Conservation (phyloP, 2,329 filamentous ascomycete species). For the Penicillium crustosum region DNA sequence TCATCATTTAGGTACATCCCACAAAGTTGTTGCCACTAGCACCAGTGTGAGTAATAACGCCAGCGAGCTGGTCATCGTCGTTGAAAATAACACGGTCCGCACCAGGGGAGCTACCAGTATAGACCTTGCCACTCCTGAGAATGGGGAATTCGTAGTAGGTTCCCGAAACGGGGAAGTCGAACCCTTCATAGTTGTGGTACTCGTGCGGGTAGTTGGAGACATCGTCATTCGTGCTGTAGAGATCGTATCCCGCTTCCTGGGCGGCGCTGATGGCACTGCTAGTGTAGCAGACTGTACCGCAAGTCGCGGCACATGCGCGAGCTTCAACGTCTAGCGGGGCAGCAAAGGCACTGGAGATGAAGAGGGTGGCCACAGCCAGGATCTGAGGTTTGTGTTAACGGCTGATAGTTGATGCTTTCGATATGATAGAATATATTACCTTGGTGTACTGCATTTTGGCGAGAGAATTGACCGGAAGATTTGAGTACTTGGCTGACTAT, state of each 20-base stretch:
- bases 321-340: slow-evolving; percentile 34
- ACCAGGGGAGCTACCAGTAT: slow-evolving; percentile 63
- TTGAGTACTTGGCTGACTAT: neutral
- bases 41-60: slow-evolving; percentile 68
- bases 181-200: slow-evolving; percentile 64
- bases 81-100: slow-evolving; percentile 68
- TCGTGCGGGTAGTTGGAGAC: slow-evolving; percentile 55
- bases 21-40: slow-evolving; percentile 69
- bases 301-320: slow-evolving; percentile 52
- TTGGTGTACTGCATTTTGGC: slow-evolving; percentile 29
- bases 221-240: slow-evolving; percentile 45
- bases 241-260: slow-evolving; percentile 52
- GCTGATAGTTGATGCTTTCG: neutral
- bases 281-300: slow-evolving; percentile 56
- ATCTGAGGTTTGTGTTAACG: slow-evolving; percentile 12
- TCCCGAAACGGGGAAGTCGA: slow-evolving; percentile 57
- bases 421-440: slow-evolving; percentile 10
- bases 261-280: slow-evolving; percentile 52
- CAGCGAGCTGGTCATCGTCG: slow-evolving; percentile 56
- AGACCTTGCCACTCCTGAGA: slow-evolving; percentile 48
- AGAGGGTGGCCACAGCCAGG: slow-evolving; percentile 20
- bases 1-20: slow-evolving; percentile 46
- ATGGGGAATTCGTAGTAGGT: slow-evolving; percentile 67
- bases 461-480: neutral
- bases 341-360: slow-evolving; percentile 26